These are phyloP conservation scores for Scutellaria minor DNA, from an alignment of 257 asterid species.

Conservation along the genomic window DNA sequence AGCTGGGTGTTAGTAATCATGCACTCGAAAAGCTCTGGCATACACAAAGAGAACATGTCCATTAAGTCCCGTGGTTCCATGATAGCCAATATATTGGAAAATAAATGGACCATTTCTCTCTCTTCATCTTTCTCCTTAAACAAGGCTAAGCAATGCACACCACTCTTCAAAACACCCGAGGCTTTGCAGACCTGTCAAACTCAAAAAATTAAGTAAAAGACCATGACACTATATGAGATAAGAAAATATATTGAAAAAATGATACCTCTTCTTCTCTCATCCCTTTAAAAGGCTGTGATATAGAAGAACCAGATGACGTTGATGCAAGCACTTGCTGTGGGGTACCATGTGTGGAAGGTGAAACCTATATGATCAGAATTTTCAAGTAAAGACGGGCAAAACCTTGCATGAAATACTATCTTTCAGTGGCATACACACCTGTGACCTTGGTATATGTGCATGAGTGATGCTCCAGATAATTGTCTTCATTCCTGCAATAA, in stretches of 20 bases:
- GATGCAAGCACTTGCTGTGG: conserved; percentile 82
- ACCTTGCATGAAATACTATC: conserved; percentile 27
- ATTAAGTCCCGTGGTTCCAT: conserved; percentile 98
- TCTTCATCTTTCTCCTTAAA: conserved; percentile 99
- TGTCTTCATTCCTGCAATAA: conserved; percentile 91
- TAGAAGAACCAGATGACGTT: conserved; percentile 67
- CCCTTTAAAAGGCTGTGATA: conserved; percentile 84
- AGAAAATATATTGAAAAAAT: conserved; percentile 21
- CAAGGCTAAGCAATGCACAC: conserved; percentile 95
- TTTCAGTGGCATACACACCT: conserved; percentile 55
- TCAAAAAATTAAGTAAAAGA: conserved; percentile 36
- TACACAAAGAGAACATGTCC: conserved; percentile 99
- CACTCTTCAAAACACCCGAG: conserved; percentile 95
- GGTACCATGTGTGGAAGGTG: conserved; percentile 87
- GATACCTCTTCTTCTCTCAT: conserved; percentile 98
- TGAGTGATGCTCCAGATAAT: conserved; percentile 99
- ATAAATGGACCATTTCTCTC: conserved; percentile 90
- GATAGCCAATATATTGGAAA: conserved; percentile 92
- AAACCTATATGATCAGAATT: conserved; percentile 60
- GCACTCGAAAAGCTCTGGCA: conserved; percentile 98
- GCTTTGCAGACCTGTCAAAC: conserved; percentile 93
- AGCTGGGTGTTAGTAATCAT: conserved; percentile 95
- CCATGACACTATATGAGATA: conserved; percentile 30
- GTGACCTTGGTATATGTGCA: conserved; percentile 95
- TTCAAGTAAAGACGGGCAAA: conserved; percentile 35